These are phyloP conservation scores for Agaricus subrufescens DNA, from an alignment of 768 basidiomycete species.

Conservation along the genomic window DNA sequence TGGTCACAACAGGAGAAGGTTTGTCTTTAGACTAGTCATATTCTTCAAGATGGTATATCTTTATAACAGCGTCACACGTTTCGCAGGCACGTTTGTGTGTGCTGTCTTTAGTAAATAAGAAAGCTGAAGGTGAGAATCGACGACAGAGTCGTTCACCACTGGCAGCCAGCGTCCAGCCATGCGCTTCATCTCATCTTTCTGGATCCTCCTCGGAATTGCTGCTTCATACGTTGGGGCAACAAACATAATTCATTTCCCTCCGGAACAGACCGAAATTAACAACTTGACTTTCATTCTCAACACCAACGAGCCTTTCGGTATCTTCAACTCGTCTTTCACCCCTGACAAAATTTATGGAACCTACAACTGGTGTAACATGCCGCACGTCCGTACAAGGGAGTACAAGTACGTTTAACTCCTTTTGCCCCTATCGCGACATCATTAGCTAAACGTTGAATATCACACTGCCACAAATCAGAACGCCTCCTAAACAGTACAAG, in stretches of 20 bases:
- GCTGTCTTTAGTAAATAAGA: no score
- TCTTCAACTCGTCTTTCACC: conserved; percentile 36
- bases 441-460: not conserved
- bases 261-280: conserved; percentile 33
- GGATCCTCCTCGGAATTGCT: conserved; percentile 11
- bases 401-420: conserved; percentile 32
- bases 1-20: no score
- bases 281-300: conserved; percentile 37
- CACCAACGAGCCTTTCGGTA: conserved; percentile 42
- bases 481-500: conserved; percentile 27
- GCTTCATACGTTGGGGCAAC: conserved; percentile 10
- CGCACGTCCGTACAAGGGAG: conserved; percentile 39
- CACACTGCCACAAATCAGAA: conserved; percentile 17
- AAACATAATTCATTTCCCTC: conserved; percentile 32
- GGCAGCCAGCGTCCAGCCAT: no score
- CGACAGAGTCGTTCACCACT: no score
- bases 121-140: no score
- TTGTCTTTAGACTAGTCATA: no score
- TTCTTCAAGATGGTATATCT: no score
- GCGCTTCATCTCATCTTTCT: no score
- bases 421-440: not conserved
- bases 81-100: no score
- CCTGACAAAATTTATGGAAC: conserved; percentile 35
- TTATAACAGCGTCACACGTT: no score
- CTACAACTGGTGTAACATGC: conserved; percentile 56